A percentile compares a stretch with the other conserved stretches of the same genome.
Evolutionary conservation across 305 asterid genomes (phyloP).

Genomic region (Rubia tinctorum): DNA sequence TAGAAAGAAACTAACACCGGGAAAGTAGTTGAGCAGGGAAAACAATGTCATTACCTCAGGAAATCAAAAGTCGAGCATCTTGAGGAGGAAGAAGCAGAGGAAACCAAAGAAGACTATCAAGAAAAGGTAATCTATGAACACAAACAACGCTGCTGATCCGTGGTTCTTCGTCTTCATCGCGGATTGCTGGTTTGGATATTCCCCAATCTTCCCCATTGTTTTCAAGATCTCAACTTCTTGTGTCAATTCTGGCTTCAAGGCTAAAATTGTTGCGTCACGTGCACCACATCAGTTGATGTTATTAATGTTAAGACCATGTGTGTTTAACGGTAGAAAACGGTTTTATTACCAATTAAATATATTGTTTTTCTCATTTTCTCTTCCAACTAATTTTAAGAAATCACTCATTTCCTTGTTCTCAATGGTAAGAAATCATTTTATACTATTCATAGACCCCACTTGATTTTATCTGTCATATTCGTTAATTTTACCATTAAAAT

Average conservation of each 20-base stretch:
- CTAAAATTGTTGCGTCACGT: no score
- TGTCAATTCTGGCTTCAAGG: not conserved
- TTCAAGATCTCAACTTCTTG: not conserved
- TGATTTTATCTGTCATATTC: no score
- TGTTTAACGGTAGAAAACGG: no score
- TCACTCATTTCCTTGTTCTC: no score
- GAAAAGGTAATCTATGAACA: slow-evolving; percentile 62
- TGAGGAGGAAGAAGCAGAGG: slow-evolving; percentile 35
- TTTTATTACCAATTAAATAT: no score
- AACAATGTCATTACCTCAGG: slow-evolving; percentile 13
- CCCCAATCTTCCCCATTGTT: slow-evolving; percentile 47
- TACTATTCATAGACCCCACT: no score
- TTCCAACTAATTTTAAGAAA: no score
- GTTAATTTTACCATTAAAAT: no score
- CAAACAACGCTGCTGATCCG: slow-evolving; percentile 57
- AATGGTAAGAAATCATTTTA: no score
- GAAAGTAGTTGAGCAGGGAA: not conserved
- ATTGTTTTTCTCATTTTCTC: no score
- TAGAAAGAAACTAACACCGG: not conserved
- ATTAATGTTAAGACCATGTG: no score
- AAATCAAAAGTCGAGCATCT: slow-evolving; percentile 30
- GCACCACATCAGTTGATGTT: no score
- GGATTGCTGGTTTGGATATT: slow-evolving; percentile 31
- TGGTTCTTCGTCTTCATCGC: slow-evolving; percentile 37
- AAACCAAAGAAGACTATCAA: slow-evolving; percentile 42